phyloP scores from a whole-genome alignment of 2,329 filamentous ascomycete genomes.

The Colletotrichum graminicola region DNA sequence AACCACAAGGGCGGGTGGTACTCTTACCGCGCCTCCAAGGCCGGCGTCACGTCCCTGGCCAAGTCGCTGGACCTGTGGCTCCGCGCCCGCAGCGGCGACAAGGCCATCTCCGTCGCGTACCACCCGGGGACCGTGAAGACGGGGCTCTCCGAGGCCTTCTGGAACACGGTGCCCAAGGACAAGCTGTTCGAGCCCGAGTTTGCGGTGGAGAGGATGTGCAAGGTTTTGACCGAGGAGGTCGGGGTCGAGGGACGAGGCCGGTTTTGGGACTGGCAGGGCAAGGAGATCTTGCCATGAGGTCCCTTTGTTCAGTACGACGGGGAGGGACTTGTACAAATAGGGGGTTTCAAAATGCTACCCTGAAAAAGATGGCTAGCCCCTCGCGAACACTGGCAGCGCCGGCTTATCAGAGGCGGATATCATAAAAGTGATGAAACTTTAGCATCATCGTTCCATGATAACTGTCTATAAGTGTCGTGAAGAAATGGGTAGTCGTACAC shows the following conservation, averaged over 20 bases:
- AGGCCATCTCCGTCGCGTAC: constrained; percentile 76
- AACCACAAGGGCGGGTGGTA: constrained; percentile 86
- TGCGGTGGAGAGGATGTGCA: constrained; percentile 73
- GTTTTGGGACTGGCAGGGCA: constrained; percentile 78
- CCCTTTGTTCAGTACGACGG: constrained; percentile 32
- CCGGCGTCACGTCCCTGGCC: constrained; percentile 77
- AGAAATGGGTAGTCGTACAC: constrained; percentile 35
- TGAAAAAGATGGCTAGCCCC: not conserved
- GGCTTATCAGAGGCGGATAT: not conserved
- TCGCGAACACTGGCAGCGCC: no score
- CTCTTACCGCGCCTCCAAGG: constrained; percentile 81
- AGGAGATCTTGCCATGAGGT: constrained; percentile 68
- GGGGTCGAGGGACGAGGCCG: constrained; percentile 66
- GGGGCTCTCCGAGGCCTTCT: constrained; percentile 78
- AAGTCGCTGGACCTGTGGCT: constrained; percentile 80
- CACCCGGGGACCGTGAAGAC: constrained; percentile 88
- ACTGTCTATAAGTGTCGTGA: constrained; percentile 29
- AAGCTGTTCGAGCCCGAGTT: constrained; percentile 77
- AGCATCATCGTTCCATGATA: constrained; percentile 12
- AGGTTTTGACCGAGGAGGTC: constrained; percentile 66
- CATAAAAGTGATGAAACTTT: not conserved
- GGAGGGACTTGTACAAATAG: not conserved
- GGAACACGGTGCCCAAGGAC: constrained; percentile 69
- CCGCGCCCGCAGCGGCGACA: constrained; percentile 65
- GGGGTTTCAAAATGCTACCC: not conserved